A percentile compares a stretch with the other conserved stretches of the same genome.
These are phyloP conservation scores for Pseudocercospora pini-densiflorae DNA, from an alignment of 2,329 filamentous ascomycete genomes.

Conservation along the genomic window DNA sequence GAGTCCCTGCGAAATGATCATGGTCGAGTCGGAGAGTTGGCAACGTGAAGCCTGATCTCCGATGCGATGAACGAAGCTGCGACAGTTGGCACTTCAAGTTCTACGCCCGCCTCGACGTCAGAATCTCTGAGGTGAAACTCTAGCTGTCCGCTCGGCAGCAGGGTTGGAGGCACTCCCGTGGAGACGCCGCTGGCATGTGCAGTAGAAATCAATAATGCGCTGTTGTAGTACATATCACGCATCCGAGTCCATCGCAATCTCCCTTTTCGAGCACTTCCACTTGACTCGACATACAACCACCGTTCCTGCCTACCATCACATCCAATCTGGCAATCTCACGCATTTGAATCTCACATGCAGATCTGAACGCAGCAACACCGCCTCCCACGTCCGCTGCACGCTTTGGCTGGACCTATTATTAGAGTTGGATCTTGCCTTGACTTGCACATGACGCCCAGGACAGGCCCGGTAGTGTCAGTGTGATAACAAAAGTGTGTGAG, in stretches of 20 bases:
- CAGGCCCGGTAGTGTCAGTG: not conserved
- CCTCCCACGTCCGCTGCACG: not conserved
- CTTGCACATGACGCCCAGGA: constrained; percentile 1
- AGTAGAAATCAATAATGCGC: not conserved
- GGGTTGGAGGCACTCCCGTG: not conserved
- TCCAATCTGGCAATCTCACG: not conserved
- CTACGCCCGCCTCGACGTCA: not conserved
- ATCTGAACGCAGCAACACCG: constrained; percentile 13
- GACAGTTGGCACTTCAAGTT: not conserved
- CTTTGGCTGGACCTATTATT: constrained; percentile 12
- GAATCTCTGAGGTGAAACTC: not conserved
- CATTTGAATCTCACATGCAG: not conserved
- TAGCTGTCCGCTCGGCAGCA: not conserved
- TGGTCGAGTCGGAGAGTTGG: not conserved
- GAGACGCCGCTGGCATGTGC: constrained; percentile 1
- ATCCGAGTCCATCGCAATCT: constrained; percentile 13
- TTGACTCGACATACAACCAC: not conserved
- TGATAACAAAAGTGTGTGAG: not conserved
- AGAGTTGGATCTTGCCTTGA: constrained; percentile 14
- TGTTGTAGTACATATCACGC: not conserved
- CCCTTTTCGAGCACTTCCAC: not conserved
- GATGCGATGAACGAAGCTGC: not conserved
- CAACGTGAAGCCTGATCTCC: not conserved
- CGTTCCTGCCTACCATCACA: not conserved
- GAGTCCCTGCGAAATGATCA: not conserved